Evolutionary conservation across 2,329 filamentous ascomycete species (phyloP).

Genomic region (Cordyceps pruinosa): DNA sequence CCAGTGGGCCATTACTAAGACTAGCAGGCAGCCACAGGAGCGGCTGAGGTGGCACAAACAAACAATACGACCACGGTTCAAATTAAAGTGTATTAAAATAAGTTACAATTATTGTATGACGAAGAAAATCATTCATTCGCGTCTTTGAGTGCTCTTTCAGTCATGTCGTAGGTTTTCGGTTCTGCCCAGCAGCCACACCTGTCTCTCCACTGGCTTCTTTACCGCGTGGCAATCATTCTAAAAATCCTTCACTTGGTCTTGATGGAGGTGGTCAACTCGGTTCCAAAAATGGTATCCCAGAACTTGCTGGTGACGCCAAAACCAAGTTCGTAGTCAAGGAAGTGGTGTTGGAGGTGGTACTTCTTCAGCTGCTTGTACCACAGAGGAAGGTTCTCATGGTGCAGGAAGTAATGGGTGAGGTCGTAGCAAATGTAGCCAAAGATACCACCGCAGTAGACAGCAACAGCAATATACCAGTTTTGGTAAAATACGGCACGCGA

Average conservation of each 20-base stretch:
- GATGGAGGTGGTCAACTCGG: conserved; percentile 54
- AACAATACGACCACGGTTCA: background rate
- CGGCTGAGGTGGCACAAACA: background rate
- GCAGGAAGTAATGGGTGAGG: conserved; percentile 96
- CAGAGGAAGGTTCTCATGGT: conserved; percentile 83
- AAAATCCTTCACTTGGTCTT: conserved; percentile 24
- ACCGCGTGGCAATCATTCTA: background rate
- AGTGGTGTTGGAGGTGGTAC: conserved; percentile 94
- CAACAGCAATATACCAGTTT: conserved; percentile 74
- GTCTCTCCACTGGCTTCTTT: background rate
- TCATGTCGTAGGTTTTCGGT: background rate
- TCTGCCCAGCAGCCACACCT: conserved; percentile 8
- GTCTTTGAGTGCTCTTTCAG: background rate
- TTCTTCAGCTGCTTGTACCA: conserved; percentile 95
- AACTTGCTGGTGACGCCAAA: conserved; percentile 95
- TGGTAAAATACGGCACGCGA: conserved; percentile 76
- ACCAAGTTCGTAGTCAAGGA: conserved; percentile 94
- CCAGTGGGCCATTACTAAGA: background rate
- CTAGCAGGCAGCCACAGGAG: background rate
- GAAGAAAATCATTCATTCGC: conserved; percentile 1
- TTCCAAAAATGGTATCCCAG: conserved; percentile 92
- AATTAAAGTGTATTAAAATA: conserved; percentile 5
- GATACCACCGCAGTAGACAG: conserved; percentile 81
- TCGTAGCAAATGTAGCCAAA: conserved; percentile 97
- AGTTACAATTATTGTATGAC: background rate